Evolutionary conservation across 2,329 filamentous ascomycete genomes (phyloP).

Genomic region (Gliomastix tumulicola): DNA sequence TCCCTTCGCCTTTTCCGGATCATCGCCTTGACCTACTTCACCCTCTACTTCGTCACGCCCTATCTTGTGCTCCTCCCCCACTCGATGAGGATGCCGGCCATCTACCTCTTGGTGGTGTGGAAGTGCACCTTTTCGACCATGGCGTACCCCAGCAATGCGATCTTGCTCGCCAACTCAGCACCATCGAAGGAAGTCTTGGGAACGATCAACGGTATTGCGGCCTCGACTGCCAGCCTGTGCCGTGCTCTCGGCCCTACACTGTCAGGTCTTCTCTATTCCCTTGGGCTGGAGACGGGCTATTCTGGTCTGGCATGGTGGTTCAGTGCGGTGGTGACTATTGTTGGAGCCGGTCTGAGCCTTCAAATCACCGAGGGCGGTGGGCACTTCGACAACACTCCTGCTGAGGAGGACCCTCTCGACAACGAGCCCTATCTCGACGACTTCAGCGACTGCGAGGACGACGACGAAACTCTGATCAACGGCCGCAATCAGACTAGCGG

Average conservation of each 20-base stretch:
- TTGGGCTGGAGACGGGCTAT: conserved; percentile 72
- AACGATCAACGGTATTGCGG: conserved; percentile 86
- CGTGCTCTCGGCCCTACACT: conserved; percentile 84
- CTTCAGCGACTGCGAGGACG: conserved; percentile 18
- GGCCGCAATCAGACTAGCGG: too few species aligned
- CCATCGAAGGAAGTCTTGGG: conserved; percentile 80
- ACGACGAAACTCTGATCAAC: too few species aligned
- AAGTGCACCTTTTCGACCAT: conserved; percentile 91
- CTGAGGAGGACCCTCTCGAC: conserved; percentile 29
- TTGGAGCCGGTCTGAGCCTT: conserved; percentile 69
- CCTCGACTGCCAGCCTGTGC: conserved; percentile 83
- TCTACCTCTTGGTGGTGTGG: conserved; percentile 75
- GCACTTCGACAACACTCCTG: conserved; percentile 29
- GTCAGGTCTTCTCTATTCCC: conserved; percentile 76
- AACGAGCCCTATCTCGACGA: conserved; percentile 22
- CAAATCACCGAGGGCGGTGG: conserved; percentile 62
- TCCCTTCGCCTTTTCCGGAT: conserved; percentile 76
- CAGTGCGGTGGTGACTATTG: conserved; percentile 66
- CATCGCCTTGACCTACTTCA: conserved; percentile 74
- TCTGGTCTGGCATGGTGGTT: conserved; percentile 94
- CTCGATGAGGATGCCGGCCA: conserved; percentile 61
- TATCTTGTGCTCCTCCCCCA: conserved; percentile 82
- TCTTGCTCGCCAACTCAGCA: conserved; percentile 82
- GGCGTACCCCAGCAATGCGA: conserved; percentile 83
- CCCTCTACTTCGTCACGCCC: conserved; percentile 80